These are phyloP conservation scores for Trichoderma sp. DNA, from an alignment of 2,329 filamentous ascomycete genomes.

Conservation along the genomic window DNA sequence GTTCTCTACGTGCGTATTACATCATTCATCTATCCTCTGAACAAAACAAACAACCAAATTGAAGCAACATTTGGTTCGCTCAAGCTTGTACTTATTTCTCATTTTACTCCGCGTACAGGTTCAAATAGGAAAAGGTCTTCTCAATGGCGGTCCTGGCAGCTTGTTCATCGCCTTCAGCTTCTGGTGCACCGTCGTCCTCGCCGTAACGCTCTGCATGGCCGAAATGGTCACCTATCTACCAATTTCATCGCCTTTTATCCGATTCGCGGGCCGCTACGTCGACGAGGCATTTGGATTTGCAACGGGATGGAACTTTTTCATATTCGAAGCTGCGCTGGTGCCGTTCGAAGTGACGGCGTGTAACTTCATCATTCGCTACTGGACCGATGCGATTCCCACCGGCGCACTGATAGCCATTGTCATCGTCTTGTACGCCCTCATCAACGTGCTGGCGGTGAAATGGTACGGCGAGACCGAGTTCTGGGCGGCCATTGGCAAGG, in stretches of 20 bases:
- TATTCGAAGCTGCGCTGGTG: conserved; percentile 65
- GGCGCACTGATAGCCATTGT: conserved; percentile 60
- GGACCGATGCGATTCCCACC: conserved; percentile 58
- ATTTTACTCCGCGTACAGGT: conserved; percentile 32
- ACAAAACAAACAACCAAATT: not conserved
- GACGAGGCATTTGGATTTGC: conserved; percentile 73
- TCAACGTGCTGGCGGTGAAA: conserved; percentile 72
- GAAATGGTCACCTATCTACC: conserved; percentile 77
- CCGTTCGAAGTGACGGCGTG: conserved; percentile 67
- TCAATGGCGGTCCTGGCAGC: conserved; percentile 58
- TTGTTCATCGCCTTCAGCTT: conserved; percentile 59
- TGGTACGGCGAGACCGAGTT: conserved; percentile 80
- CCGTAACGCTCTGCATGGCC: conserved; percentile 60
- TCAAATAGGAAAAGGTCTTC: conserved; percentile 56
- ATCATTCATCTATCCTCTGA: not conserved
- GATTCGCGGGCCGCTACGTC: conserved; percentile 71
- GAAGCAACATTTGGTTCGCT: conserved; percentile 20
- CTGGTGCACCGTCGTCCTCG: conserved; percentile 61
- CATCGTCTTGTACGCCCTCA: conserved; percentile 43
- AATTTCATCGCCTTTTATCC: conserved; percentile 75
- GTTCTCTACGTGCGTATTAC: conserved; percentile 49
- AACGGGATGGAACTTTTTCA: conserved; percentile 71
- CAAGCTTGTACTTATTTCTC: conserved; percentile 9
- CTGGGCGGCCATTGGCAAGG: conserved; percentile 67
- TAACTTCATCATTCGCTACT: conserved; percentile 61